Base-by-base conservation (phyloP, 192 early-diverging fungal genomes). In the Coemansia sp. region DNA sequence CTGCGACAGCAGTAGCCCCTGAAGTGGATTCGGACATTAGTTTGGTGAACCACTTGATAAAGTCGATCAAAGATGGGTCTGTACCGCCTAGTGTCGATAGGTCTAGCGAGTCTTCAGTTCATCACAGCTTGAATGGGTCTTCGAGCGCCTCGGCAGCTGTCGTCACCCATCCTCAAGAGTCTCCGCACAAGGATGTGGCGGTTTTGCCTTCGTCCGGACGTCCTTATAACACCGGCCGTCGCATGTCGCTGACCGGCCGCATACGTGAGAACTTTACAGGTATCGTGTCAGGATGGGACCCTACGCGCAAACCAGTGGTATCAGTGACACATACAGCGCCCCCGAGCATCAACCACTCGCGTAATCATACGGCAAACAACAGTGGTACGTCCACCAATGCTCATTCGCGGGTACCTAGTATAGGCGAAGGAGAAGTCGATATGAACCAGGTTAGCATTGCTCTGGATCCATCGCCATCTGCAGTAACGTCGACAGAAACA, bases 211-310 rank as follows among this genome's bases (percentile, higher is more conserved):
- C 57, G 22, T 39, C 55, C 8, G 45, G 25, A 14, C 71, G 58
- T 13, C 66, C 47, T 6, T 52, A 38, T 25, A 61, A 63, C 27
- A 25, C 58, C 0, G 66, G 66, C 0, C 42, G 62, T 15, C 59
- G 75, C 3, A 47, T 38, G 27, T 72, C 75, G 4, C 56, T 78
- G 34, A 62, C 75, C n/a, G 71, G 69, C 38, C 75, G 75, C 44
- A 67, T 78, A 69, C 75, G 75, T 18, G 75, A 78, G 43, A 69
- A 60, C 56, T 69, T 78, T 48, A 63, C 43, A 15, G 63, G 62
- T 7, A 69, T 72, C 53, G 59, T 78, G 12, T 63, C 75, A 13
- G 69, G 75, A 5, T 59, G 65, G 51, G 75, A 78, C 7, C 17
- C 53, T 15, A 27, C 49, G 21, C 69, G 75, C 12, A 63, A 49